phyloP scores from a whole-genome alignment of 73 alveolate genomes.

The Blepharisma japonicum region DNA sequence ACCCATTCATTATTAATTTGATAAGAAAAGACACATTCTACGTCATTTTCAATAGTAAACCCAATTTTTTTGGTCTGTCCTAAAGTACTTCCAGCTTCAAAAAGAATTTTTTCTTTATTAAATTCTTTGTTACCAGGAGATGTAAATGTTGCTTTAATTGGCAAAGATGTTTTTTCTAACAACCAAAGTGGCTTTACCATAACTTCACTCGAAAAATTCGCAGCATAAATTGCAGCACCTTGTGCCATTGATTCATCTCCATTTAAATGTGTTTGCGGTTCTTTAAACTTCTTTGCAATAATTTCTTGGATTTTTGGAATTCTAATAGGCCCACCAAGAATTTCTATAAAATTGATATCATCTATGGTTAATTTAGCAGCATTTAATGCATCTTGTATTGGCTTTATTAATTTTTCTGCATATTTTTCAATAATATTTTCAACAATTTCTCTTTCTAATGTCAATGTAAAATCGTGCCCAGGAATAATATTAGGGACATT shows the following conservation, averaged over 20 bases:
- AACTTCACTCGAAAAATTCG: slow-evolving; percentile 63
- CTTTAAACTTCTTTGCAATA: slow-evolving; percentile 55
- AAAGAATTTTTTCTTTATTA: slow-evolving; percentile 1
- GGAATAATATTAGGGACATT: slow-evolving; percentile 78
- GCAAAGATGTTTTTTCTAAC: slow-evolving; percentile 26
- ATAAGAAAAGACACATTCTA: not conserved
- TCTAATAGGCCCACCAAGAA: slow-evolving; percentile 96
- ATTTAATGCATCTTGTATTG: slow-evolving; percentile 72
- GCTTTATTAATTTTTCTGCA: slow-evolving; percentile 51
- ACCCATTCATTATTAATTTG: not conserved
- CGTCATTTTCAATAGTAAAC: slow-evolving; percentile 10
- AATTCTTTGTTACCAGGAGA: not conserved
- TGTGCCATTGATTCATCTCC: slow-evolving; percentile 98
- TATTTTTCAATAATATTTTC: slow-evolving; percentile 54
- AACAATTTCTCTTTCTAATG: slow-evolving; percentile 74
- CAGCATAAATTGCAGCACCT: slow-evolving; percentile 96
- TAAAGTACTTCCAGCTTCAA: not conserved
- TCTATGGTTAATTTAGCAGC: slow-evolving; percentile 63
- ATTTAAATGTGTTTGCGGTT: slow-evolving; percentile 72
- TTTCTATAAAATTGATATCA: slow-evolving; percentile 78
- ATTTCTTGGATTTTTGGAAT: slow-evolving; percentile 89
- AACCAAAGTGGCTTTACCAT: slow-evolving; percentile 37
- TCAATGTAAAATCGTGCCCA: slow-evolving; percentile 63
- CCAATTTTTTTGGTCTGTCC: not conserved
- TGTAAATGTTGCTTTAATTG: not conserved